Evolutionary conservation across 805 yeast species (phyloP), one percentile per base, ranked within the genome.

Genomic region (Sugiyamaella valdiviana): DNA sequence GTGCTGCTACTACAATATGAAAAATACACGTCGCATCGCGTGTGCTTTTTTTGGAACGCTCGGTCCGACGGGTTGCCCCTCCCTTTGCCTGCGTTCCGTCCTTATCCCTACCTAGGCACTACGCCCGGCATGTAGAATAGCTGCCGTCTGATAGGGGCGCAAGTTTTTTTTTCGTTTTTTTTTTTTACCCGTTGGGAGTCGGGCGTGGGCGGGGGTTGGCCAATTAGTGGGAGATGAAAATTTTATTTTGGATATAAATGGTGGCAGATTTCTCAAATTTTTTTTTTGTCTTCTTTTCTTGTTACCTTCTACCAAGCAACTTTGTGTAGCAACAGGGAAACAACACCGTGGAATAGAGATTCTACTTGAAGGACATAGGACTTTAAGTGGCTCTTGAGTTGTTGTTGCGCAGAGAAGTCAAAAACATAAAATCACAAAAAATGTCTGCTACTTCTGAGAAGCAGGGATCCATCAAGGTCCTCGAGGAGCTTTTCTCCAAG

Each of bases 401-500:
- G 32, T 26, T 26, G 32, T 26, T 26, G 32, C 32, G 32, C 3
- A 26, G 32, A 26, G 32, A 26, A 26, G 32, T 26, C 32, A n/a
- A 26, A 26, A 26, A 26, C 32, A 26, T 3, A 24, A 26, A 26
- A 26, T 10, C 14, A 12, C 35, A 39, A 36, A 46, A 16, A 41
- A 54, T 55, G 57, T 52, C 59, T 44, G 56, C 56, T 44, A 53
- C 53, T 37, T 41, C 45, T 32, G 57, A 55, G 50, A 44, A 48
- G 37, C 51, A 46, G 41, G 55, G 46, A 44, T 55, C 73, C 50
- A 61, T 67, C 54, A 56, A 89, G 75, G 96, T 90, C 73, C 84
- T 91, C 72, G 77, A 83, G 70, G 96, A 93, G 77, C 85, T 93
- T 69, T 87, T 93, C 77, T 78, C 83, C 74, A 88, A 88, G 78